Evolutionary conservation across 1,284 basidiomycete species (phyloP), one percentile per base, ranked within the genome.

Genomic region (Butyriboletus appendiculatus): DNA sequence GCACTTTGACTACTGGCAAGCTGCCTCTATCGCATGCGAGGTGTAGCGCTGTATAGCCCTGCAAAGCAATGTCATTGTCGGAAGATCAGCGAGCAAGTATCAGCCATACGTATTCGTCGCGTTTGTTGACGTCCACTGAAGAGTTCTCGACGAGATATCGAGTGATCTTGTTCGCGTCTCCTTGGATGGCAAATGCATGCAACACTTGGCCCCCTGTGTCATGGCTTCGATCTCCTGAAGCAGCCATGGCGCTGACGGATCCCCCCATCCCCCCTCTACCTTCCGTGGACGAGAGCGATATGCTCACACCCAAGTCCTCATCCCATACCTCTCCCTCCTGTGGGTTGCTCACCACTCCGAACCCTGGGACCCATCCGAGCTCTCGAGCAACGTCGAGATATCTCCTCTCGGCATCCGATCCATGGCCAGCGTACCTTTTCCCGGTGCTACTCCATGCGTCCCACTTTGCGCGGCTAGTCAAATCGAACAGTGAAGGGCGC

Each of bases 1-100:
- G 70, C 4, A 84, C 52, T 59, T 78, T 71, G 4, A 90, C 88
- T 0, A 81, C 73, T 0, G 75, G 73, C 5, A 75, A 50, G 60
- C 85, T 80, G 0, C 93, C 94, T 67, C 94, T 77, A 66, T 96
- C 94, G 18, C 85, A 84, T 1, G 94, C 93, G 0, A 96, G 78
- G 64, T 96, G 94, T 24, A 96, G 69, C 14, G 93, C 80, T 0
- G 93, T 90, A 67, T 91, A 94, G 33, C 90, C 93, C 91, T 95
- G 66, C 4, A 59, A 46, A 52, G 30, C 26, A 44, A 34, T 22
- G 39, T 54, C 52, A 64, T 48, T 30, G 26, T 41, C 2, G 15
- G 24, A 26, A 20, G 33, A 45, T 35, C 11, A 16, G 37, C 15
- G 3, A 56, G 47, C 16, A 34, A 52, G 14, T 33, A 28, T 32